Evolutionary conservation across 331 rosid genomes (phyloP).

Genomic region (Acacia concinna): DNA sequence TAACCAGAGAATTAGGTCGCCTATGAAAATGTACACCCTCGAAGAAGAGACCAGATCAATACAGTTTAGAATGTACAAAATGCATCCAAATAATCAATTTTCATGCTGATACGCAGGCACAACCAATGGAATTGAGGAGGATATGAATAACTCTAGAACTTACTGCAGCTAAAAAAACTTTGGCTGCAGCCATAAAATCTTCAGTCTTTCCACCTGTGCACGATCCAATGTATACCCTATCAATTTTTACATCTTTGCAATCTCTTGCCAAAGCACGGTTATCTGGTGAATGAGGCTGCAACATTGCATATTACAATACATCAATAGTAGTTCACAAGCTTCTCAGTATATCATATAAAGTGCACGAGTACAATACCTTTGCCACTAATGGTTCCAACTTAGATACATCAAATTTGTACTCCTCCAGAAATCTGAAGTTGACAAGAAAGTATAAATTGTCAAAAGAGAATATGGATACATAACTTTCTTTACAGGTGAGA

Average conservation of each 20-base stretch:
- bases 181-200: constrained; percentile 86
- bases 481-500: not conserved
- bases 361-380: constrained; percentile 25
- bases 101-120: too few species aligned
- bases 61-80: too few species aligned
- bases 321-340: constrained; percentile 4
- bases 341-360: not conserved
- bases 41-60: too few species aligned
- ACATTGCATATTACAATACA: not conserved
- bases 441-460: not conserved
- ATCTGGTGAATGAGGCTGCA: constrained; percentile 93
- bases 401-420: constrained; percentile 39
- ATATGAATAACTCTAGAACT: constrained; percentile 22
- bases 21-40: not conserved
- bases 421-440: constrained; percentile 32
- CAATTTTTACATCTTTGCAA: constrained; percentile 84
- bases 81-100: too few species aligned
- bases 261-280: constrained; percentile 93
- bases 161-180: constrained; percentile 72
- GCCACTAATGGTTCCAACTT: constrained; percentile 45
- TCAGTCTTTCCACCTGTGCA: constrained; percentile 93
- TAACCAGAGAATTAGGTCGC: not conserved
- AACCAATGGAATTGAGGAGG: not conserved
- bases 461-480: not conserved
- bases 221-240: constrained; percentile 83